phyloP scores from a whole-genome alignment of 2,329 filamentous ascomycete genomes.

The Ascochyta clinopodiicola region DNA sequence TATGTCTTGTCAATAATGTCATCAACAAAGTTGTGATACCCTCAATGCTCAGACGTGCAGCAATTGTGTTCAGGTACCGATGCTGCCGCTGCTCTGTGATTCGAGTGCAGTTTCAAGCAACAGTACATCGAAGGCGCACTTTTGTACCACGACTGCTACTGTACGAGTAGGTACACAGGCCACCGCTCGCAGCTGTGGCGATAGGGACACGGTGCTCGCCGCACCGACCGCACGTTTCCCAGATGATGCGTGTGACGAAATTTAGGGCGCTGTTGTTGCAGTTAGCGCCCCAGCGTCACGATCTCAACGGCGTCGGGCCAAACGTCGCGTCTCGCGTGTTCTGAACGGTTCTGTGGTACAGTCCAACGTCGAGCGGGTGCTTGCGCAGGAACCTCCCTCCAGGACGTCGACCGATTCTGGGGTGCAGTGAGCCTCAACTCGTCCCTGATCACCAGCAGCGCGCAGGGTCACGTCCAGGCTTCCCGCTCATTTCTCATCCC shows the following conservation, averaged over 20 bases:
- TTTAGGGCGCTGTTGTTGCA: slow-evolving; percentile 9
- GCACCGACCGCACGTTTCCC: slow-evolving; percentile 7
- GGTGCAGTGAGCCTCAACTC: slow-evolving; percentile 8
- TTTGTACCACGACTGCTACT: slow-evolving; percentile 6
- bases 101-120: not conserved
- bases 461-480: slow-evolving; percentile 10
- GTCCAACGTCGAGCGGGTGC: not conserved
- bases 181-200: slow-evolving; percentile 1
- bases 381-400: not conserved
- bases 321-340: slow-evolving; percentile 15
- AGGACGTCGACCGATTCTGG: not conserved
- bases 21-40: slow-evolving; percentile 3
- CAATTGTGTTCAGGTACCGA: slow-evolving; percentile 4
- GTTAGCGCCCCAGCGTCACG: slow-evolving; percentile 15
- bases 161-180: slow-evolving; percentile 1
- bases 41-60: not conserved
- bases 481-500: slow-evolving; percentile 14
- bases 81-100: not conserved
- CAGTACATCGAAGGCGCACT: not conserved
- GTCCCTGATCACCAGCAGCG: slow-evolving; percentile 16
- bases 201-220: slow-evolving; percentile 2
- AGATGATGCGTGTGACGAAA: slow-evolving; percentile 11
- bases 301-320: slow-evolving; percentile 17
- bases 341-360: slow-evolving; percentile 6
- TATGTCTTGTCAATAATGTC: slow-evolving; percentile 11